These are phyloP conservation scores for Fulvia fulva DNA, from an alignment of 2,329 filamentous ascomycete species.

Conservation along the genomic window DNA sequence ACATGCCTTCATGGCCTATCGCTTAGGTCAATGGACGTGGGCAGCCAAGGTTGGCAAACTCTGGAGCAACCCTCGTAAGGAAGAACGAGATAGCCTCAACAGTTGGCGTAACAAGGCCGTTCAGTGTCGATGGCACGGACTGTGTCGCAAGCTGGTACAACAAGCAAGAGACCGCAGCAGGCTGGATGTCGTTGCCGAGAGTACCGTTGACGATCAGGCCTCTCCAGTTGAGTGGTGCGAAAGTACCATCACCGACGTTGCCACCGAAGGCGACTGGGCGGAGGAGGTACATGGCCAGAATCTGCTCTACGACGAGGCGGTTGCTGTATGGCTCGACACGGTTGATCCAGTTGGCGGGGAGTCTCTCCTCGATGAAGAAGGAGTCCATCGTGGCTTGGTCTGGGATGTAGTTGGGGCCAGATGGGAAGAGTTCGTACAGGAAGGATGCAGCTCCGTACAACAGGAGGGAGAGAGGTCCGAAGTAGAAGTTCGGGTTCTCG, in stretches of 20 bases:
- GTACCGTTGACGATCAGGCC: constrained; percentile 39
- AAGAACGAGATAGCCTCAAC: constrained; percentile 34
- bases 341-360: constrained; percentile 40
- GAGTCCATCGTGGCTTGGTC: constrained; percentile 35
- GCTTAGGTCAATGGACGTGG: constrained; percentile 23
- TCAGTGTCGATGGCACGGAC: constrained; percentile 36
- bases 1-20: too few species aligned
- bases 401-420: constrained; percentile 25
- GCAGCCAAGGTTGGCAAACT: constrained; percentile 37
- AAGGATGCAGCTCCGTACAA: constrained; percentile 33
- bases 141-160: constrained; percentile 44
- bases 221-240: constrained; percentile 33
- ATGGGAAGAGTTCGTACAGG: constrained; percentile 29
- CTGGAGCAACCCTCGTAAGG: constrained; percentile 29
- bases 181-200: constrained; percentile 27
- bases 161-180: constrained; percentile 36
- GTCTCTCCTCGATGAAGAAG: constrained; percentile 43
- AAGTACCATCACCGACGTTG: constrained; percentile 11
- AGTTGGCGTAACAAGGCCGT: constrained; percentile 38
- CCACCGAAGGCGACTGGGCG: constrained; percentile 34
- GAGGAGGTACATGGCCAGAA: constrained; percentile 39
- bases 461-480: constrained; percentile 37
- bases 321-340: constrained; percentile 35
- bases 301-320: constrained; percentile 36
- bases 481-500: constrained; percentile 43